Evolutionary conservation across 73 alveolate species (phyloP).

Genomic region (Tetrahymena elliotti): DNA sequence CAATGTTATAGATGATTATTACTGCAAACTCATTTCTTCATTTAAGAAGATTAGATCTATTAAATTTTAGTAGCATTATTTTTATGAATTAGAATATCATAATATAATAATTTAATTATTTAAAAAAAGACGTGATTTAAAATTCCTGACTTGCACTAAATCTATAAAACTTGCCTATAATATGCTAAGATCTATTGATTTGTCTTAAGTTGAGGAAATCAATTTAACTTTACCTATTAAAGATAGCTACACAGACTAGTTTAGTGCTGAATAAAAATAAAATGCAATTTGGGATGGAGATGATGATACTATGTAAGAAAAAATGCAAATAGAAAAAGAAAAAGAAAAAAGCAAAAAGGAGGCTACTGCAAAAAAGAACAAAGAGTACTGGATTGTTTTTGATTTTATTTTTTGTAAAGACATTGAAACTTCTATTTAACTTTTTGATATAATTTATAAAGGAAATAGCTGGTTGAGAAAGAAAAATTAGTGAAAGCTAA

Average conservation of each 20-base stretch:
- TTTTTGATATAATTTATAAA: neutral
- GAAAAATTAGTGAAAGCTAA: neutral
- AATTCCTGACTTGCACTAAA: neutral
- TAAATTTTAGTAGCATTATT: neutral
- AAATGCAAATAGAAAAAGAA: too few relatives aligned
- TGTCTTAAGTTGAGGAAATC: neutral
- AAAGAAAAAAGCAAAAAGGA: neutral
- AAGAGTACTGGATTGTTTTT: neutral
- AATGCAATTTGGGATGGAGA: neutral
- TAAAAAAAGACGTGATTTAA: neutral
- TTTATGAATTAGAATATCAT: neutral
- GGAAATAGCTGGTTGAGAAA: neutral
- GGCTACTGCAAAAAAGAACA: neutral
- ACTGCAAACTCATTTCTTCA: neutral
- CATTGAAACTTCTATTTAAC: neutral
- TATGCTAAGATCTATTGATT: neutral
- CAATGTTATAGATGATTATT: neutral
- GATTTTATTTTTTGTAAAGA: neutral
- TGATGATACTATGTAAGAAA: neutral
- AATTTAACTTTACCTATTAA: neutral
- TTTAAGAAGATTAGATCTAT: neutral
- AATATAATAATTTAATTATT: neutral
- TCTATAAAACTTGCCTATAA: neutral
- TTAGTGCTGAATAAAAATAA: neutral
- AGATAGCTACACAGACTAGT: neutral